These are phyloP conservation scores for Reticulascus tulasneorum DNA, from an alignment of 2,329 filamentous ascomycete genomes.

Conservation along the genomic window DNA sequence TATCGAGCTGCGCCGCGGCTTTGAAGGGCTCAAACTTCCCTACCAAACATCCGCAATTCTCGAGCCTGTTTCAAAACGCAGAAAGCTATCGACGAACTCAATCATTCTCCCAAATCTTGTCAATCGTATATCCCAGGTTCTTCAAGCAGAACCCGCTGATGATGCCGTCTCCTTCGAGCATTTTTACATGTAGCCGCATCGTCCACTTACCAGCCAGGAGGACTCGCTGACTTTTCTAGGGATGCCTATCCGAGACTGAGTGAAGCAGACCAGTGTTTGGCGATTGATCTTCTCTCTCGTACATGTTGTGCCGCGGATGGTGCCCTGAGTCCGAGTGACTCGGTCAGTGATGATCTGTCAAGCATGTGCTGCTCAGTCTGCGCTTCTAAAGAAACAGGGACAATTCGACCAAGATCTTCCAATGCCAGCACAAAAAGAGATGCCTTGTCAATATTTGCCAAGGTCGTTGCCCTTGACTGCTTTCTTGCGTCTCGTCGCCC, in stretches of 20 bases:
- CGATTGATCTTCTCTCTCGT: slow-evolving; percentile 52
- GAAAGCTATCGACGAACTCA: slow-evolving; percentile 22
- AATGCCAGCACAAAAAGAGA: slow-evolving; percentile 23
- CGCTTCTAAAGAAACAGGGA: too few species aligned
- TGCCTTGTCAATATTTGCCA: slow-evolving; percentile 41
- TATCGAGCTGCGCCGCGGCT: slow-evolving; percentile 17
- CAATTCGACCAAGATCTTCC: neutral
- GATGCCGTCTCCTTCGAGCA: slow-evolving; percentile 26
- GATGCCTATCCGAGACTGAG: slow-evolving; percentile 39
- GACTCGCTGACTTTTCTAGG: slow-evolving; percentile 19
- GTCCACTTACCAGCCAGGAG: neutral
- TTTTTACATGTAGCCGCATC: slow-evolving; percentile 43
- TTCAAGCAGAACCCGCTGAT: slow-evolving; percentile 21
- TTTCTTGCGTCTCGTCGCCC: slow-evolving; percentile 55
- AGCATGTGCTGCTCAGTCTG: slow-evolving; percentile 3
- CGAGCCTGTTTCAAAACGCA: slow-evolving; percentile 24
- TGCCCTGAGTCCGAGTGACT: too few species aligned
- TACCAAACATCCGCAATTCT: slow-evolving; percentile 1
- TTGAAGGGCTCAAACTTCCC: slow-evolving; percentile 17
- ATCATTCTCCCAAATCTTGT: slow-evolving; percentile 18
- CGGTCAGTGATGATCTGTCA: too few species aligned
- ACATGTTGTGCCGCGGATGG: slow-evolving; percentile 53
- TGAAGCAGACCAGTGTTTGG: slow-evolving; percentile 46
- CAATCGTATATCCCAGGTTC: slow-evolving; percentile 20
- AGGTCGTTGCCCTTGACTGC: slow-evolving; percentile 37